phyloP scores from a whole-genome alignment of 768 basidiomycete species.

The Rhizopogon roseolus region DNA sequence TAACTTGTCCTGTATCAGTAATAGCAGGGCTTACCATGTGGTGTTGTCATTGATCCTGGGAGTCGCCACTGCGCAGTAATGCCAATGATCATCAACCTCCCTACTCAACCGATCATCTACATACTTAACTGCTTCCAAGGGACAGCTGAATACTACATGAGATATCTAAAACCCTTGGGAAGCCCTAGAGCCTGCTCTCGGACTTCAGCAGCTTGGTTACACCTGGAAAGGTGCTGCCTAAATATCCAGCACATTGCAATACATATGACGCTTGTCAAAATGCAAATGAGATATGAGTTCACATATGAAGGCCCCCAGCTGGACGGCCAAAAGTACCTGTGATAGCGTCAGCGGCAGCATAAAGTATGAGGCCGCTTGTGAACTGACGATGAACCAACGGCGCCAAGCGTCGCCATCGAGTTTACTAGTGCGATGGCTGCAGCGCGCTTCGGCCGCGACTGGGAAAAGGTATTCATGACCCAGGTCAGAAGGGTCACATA shows the following conservation, averaged over 20 bases:
- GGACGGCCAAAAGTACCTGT: conserved; percentile 60
- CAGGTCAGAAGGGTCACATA: conserved; percentile 59
- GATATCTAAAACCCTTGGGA: conserved; percentile 38
- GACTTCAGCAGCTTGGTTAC: conserved; percentile 35
- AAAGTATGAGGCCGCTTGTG: neutral
- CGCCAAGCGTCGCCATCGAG: conserved; percentile 74
- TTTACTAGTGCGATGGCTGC: conserved; percentile 81
- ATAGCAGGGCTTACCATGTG: neutral
- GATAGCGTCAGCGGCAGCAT: neutral
- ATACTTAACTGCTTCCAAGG: too few relatives aligned
- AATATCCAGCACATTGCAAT: conserved; percentile 47
- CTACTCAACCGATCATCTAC: neutral
- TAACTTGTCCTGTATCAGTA: too few relatives aligned
- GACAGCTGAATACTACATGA: conserved; percentile 27
- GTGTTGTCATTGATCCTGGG: neutral
- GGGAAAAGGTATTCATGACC: conserved; percentile 57
- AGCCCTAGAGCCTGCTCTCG: conserved; percentile 31
- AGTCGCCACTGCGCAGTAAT: neutral
- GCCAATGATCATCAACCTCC: neutral
- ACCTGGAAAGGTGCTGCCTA: conserved; percentile 33
- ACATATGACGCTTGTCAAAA: conserved; percentile 44
- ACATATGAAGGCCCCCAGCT: conserved; percentile 67
- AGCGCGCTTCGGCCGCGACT: conserved; percentile 79
- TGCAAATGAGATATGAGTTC: conserved; percentile 72
- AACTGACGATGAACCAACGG: conserved; percentile 73